These are phyloP conservation scores for Xylariales sp. DNA, from an alignment of 2,329 filamentous ascomycete species.

Conservation along the genomic window DNA sequence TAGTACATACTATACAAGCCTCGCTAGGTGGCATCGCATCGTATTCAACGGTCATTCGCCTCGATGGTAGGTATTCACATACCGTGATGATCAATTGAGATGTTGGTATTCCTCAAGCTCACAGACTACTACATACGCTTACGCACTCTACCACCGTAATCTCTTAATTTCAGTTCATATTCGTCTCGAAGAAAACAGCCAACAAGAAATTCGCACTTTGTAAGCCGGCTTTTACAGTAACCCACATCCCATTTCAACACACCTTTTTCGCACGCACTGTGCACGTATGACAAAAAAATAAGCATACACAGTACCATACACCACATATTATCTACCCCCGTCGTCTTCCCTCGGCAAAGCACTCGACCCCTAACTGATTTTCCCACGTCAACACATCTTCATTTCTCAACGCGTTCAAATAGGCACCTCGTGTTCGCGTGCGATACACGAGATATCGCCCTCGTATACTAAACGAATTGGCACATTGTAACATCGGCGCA, in stretches of 20 bases:
- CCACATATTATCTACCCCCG: neutral
- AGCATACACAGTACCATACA: neutral
- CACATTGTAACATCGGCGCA: neutral
- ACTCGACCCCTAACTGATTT: neutral
- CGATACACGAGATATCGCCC: too few species aligned
- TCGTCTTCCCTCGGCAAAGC: neutral
- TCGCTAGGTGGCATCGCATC: too few species aligned
- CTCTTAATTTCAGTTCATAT: neutral
- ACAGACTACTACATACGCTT: too few species aligned
- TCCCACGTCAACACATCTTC: neutral
- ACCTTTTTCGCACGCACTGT: neutral
- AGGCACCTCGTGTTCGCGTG: too few species aligned
- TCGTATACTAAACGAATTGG: too few species aligned
- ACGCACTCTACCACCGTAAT: neutral
- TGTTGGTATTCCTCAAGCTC: neutral
- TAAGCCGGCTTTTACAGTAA: neutral
- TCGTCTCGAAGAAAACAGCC: neutral
- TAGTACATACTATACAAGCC: too few species aligned
- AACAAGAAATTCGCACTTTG: neutral
- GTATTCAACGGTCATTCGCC: too few species aligned
- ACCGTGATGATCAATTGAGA: neutral
- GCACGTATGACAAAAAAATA: neutral
- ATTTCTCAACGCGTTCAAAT: neutral
- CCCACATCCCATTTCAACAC: too few species aligned
- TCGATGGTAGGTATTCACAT: too few species aligned